Evolutionary conservation across 257 asterid genomes (phyloP), one percentile per base, ranked within the genome.

Genomic region (Thymus quinquecostatus): DNA sequence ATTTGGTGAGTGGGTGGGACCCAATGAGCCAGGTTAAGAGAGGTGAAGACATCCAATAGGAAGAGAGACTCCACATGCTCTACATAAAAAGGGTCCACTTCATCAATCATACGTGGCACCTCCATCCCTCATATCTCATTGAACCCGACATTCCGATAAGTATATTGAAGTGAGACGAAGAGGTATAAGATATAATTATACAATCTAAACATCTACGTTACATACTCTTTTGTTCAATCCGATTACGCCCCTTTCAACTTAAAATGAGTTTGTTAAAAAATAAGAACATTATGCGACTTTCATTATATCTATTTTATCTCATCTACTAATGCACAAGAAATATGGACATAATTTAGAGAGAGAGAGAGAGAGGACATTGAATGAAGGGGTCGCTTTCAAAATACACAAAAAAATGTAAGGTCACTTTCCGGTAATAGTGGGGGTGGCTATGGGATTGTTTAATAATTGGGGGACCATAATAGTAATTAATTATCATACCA

Each of bases 401-500:
- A 14, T 36, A 36, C 40, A 44, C 2, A 1, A 40, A 49, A 8
- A 69, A 69, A 21, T 70, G 75, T 59, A 48, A 59, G 68, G 75
- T 70, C 75, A 59, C 68, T 70, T 70, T 70, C 75, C 68, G 68
- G 41, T 70, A 70, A 45, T 47, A 70, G 68, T 59, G 75, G 72
- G 74, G 66, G 75, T 55, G 28, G 21, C 21, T 21, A 21, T 21
- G 21, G 21, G 21, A 21, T 38, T 48, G 51, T 27, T 57, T 30
- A 38, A 38, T n/a, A 57, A 40, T 29, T 59, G 2, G 64, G 56
- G 64, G 66, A 69, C 74, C 74, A 69, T 66, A 12, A 5, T 36
- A 36, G 5, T 69, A 56, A 29, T 43, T 43, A 6, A 14, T 50
- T 0, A 14, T 1, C 29, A 56, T 56, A 5, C 41, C 48, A 57